Percentiles rank a stretch among this genome's conserved stretches.
Evolutionary conservation across 2,329 filamentous ascomycete species (phyloP).

Genomic region (Elsinoe batatas): DNA sequence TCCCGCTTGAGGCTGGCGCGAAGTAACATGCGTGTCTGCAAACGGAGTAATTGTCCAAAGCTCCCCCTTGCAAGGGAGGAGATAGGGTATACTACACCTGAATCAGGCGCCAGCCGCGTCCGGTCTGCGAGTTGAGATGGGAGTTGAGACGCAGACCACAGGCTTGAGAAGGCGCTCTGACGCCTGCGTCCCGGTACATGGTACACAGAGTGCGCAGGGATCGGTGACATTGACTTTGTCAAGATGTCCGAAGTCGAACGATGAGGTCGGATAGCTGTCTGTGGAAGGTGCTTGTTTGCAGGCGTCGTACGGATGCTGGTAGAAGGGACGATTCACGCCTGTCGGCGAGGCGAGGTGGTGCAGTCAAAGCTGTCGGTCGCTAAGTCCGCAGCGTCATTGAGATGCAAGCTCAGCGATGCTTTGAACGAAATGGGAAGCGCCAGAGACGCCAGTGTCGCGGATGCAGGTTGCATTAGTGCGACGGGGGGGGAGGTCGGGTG

Average conservation of each 20-base stretch:
- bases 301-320: too few relatives aligned
- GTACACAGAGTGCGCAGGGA: not conserved
- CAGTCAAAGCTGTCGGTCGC: too few relatives aligned
- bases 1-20: not conserved
- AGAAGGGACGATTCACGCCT: too few relatives aligned
- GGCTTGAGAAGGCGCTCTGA: slow-evolving; percentile 4
- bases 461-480: not conserved
- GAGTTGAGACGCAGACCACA: not conserved
- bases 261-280: too few relatives aligned
- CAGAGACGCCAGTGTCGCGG: not conserved
- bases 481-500: not conserved
- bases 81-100: not conserved
- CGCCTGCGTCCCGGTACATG: not conserved
- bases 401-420: too few relatives aligned
- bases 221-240: too few relatives aligned
- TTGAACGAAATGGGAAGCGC: too few relatives aligned
- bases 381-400: too few relatives aligned
- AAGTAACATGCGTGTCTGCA: not conserved
- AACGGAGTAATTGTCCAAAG: not conserved
- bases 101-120: not conserved
- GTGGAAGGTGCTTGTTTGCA: too few relatives aligned
- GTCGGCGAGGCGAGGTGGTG: too few relatives aligned
- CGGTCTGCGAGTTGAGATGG: not conserved
- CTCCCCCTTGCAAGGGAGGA: not conserved
- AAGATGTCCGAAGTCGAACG: not conserved